phyloP scores from a whole-genome alignment of 805 yeast species.

The Saccharomycopsis fibuligera region DNA sequence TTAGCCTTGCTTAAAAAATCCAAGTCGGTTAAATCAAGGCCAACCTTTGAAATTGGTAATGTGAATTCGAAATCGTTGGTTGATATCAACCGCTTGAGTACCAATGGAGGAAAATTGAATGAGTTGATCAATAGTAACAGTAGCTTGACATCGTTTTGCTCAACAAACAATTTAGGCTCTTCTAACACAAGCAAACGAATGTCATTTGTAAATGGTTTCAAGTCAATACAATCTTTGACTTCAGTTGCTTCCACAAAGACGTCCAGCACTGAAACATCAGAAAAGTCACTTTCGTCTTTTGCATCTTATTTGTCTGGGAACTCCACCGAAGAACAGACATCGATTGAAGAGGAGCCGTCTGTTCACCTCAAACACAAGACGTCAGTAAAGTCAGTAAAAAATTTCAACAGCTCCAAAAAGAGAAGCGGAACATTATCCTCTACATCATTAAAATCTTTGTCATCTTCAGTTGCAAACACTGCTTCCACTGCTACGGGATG shows the following conservation, averaged over 20 bases:
- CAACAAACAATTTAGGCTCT: neutral
- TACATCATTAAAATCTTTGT: constrained; percentile 19
- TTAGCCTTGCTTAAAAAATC: neutral
- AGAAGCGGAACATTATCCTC: constrained; percentile 21
- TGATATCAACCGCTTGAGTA: neutral
- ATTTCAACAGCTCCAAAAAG: constrained; percentile 9
- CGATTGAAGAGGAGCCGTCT: neutral
- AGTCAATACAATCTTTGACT: constrained; percentile 11
- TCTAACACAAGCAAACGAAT: neutral
- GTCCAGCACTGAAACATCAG: constrained; percentile 3
- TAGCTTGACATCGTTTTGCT: neutral
- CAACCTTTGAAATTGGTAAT: neutral
- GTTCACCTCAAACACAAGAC: constrained; percentile 1
- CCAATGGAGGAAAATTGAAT: neutral
- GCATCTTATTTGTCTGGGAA: too few relatives aligned
- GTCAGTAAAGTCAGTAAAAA: constrained; percentile 14
- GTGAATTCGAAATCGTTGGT: neutral
- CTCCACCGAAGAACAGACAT: neutral
- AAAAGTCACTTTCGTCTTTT: neutral
- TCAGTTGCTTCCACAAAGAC: constrained; percentile 7
- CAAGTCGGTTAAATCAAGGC: neutral
- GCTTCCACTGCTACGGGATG: constrained; percentile 2
- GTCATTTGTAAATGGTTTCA: constrained; percentile 4
- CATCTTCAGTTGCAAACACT: constrained; percentile 6
- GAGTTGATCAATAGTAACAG: neutral